These are phyloP conservation scores for Boletus rubescentipes DNA, from an alignment of 768 basidiomycete genomes.

Conservation along the genomic window DNA sequence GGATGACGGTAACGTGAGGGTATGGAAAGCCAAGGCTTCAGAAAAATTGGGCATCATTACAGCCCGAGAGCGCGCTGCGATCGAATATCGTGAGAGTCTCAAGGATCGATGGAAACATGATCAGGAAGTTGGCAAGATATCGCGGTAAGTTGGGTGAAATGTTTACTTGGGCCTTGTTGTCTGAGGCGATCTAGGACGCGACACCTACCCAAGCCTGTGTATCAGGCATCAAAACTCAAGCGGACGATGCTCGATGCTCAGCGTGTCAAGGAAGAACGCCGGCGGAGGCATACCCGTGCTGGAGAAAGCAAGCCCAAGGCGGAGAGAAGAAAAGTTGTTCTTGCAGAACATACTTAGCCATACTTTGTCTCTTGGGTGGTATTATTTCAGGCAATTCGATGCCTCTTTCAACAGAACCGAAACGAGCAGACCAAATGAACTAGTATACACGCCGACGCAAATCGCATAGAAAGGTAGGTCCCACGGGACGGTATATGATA, in stretches of 20 bases:
- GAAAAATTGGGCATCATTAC: conserved; percentile 92
- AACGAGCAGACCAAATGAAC: neutral
- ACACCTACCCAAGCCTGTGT: conserved; percentile 88
- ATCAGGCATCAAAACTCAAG: conserved; percentile 86
- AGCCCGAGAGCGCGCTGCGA: conserved; percentile 83
- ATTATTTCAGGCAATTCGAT: conserved; percentile 6
- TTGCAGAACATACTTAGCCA: conserved; percentile 63
- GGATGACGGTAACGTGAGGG: conserved; percentile 91
- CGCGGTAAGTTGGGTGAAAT: conserved; percentile 53
- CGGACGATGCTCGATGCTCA: conserved; percentile 88
- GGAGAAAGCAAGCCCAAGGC: conserved; percentile 88
- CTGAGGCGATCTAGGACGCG: conserved; percentile 49
- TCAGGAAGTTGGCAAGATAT: conserved; percentile 74
- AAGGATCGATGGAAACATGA: conserved; percentile 89
- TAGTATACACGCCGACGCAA: conserved; percentile 1
- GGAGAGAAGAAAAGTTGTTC: conserved; percentile 85
- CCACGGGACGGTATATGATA: neutral
- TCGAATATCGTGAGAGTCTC: conserved; percentile 89
- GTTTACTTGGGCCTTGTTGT: neutral
- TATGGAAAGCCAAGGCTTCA: conserved; percentile 93
- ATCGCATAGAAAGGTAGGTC: conserved; percentile 1
- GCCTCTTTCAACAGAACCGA: neutral
- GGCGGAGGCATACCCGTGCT: conserved; percentile 84
- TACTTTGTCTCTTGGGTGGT: conserved; percentile 14
- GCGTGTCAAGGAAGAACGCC: conserved; percentile 90